Conservation (phyloP, 1,284 basidiomycete genomes). For the Cutaneotrichosporon dermatis region DNA sequence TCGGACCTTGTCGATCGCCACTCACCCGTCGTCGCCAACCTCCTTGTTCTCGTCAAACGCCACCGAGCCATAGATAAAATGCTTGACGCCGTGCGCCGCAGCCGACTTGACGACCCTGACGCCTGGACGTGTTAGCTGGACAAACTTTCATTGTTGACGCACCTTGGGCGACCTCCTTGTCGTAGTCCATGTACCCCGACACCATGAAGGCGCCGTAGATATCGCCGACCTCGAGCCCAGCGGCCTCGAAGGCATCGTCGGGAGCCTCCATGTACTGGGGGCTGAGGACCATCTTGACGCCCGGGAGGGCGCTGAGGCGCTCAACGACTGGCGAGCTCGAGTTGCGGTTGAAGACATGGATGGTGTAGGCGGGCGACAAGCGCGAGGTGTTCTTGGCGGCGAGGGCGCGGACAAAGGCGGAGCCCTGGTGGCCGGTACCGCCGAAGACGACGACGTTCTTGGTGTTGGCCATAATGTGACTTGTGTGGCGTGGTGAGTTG, state of each 20-base stretch:
- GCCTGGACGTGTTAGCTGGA: conserved; percentile 21
- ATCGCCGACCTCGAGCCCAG: conserved; percentile 18
- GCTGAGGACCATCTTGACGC: conserved; percentile 25
- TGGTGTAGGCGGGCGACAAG: conserved; percentile 13
- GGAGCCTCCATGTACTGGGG: conserved; percentile 30
- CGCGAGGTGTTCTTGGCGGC: conserved; percentile 15
- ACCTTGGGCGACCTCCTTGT: conserved; percentile 25
- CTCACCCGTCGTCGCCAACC: conserved; percentile 21
- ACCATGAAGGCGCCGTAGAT: conserved; percentile 30
- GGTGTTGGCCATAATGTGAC: not conserved
- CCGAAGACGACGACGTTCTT: conserved; percentile 34
- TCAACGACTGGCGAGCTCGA: not conserved
- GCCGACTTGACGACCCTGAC: conserved; percentile 49
- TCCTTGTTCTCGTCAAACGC: conserved; percentile 22
- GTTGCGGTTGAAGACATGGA: conserved; percentile 25
- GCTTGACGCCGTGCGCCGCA: conserved; percentile 44
- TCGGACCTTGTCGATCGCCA: not conserved
- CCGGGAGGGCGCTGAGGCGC: conserved; percentile 15
- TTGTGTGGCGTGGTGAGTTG: not conserved
- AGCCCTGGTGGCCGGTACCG: conserved; percentile 30
- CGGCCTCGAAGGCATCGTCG: conserved; percentile 15
- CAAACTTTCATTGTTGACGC: conserved; percentile 7
- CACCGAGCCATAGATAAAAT: conserved; percentile 46
- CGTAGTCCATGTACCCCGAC: conserved; percentile 26
- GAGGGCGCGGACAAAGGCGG: conserved; percentile 28